Percentiles rank a stretch among this genome's conserved stretches.
Evolutionary conservation across 495 filamentous ascomycete species (phyloP).

Genomic region (Amphirosellinia nigrospora): DNA sequence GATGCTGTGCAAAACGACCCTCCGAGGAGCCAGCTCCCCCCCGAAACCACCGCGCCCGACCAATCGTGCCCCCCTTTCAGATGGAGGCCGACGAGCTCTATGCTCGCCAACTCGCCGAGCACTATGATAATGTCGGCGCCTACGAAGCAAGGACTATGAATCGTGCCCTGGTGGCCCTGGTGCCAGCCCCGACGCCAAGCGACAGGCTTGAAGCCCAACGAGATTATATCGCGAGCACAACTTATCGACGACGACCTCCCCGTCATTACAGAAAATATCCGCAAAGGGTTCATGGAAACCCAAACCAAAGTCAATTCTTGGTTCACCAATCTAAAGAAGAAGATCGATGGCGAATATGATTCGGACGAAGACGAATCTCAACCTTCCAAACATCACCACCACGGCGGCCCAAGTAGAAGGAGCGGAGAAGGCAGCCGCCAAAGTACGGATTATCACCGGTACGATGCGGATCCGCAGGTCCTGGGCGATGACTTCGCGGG

Average conservation of each 20-base stretch:
- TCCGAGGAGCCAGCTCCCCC: slow-evolving; percentile 54
- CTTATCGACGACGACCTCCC: slow-evolving; percentile 95
- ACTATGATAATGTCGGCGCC: slow-evolving; percentile 70
- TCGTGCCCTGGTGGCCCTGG: slow-evolving; percentile 48
- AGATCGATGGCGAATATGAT: slow-evolving; percentile 82
- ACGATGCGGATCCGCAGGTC: slow-evolving; percentile 94
- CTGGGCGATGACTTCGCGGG: slow-evolving; percentile 90
- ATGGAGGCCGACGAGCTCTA: slow-evolving; percentile 91
- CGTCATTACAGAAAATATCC: slow-evolving; percentile 89
- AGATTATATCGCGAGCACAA: slow-evolving; percentile 68
- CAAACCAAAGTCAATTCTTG: slow-evolving; percentile 91
- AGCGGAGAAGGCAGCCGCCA: slow-evolving; percentile 60
- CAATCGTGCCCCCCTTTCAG: slow-evolving; percentile 72
- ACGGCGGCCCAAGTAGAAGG: slow-evolving; percentile 38
- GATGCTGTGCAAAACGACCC: slow-evolving; percentile 72
- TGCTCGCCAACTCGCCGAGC: slow-evolving; percentile 89
- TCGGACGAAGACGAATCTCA: slow-evolving; percentile 60
- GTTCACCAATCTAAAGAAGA: slow-evolving; percentile 89
- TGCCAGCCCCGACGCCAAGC: slow-evolving; percentile 49
- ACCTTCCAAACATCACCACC: slow-evolving; percentile 43
- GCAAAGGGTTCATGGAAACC: slow-evolving; percentile 93
- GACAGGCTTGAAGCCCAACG: slow-evolving; percentile 53
- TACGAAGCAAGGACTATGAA: slow-evolving; percentile 59
- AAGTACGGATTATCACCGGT: slow-evolving; percentile 84
- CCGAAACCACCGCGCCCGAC: slow-evolving; percentile 73